A percentile compares a stretch with the other conserved stretches of the same genome.
These are phyloP conservation scores for Leishmania tarentolae DNA, from an alignment of 208 protist species.

Conservation along the genomic window DNA sequence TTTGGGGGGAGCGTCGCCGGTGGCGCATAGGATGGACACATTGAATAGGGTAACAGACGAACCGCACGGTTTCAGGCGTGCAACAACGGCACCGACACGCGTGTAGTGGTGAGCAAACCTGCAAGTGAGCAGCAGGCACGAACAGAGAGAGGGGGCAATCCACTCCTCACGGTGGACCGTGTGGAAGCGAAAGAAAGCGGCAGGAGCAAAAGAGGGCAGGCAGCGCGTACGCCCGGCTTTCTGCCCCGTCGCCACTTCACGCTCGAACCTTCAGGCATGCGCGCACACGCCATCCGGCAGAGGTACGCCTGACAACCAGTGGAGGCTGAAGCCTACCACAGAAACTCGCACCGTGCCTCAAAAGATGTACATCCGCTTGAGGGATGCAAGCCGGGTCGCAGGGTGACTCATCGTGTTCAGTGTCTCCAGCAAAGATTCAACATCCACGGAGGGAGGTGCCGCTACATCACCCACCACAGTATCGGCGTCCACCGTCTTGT, in stretches of 20 bases:
- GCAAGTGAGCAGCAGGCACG: background rate
- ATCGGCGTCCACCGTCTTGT: background rate
- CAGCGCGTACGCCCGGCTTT: background rate
- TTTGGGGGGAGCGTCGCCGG: background rate
- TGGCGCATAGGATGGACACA: background rate
- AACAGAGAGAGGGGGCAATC: background rate
- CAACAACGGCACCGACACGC: background rate
- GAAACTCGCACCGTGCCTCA: background rate
- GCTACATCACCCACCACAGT: background rate
- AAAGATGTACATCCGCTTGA: slow-evolving; percentile 27
- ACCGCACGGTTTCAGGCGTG: background rate
- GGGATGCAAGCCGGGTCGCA: slow-evolving; percentile 11
- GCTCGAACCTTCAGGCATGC: background rate
- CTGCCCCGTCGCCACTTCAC: background rate
- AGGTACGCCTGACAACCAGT: background rate
- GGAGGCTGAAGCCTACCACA: background rate
- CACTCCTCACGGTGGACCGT: background rate
- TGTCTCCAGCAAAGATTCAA: slow-evolving; percentile 16
- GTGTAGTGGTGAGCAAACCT: background rate
- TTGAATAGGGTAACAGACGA: background rate
- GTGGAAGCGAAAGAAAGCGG: background rate
- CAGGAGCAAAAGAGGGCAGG: background rate
- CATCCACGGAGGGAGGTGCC: background rate
- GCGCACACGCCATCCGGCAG: background rate
- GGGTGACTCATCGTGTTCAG: slow-evolving; percentile 22